phyloP scores from a whole-genome alignment of 2,329 filamentous ascomycete genomes.

The Periconia sp. region DNA sequence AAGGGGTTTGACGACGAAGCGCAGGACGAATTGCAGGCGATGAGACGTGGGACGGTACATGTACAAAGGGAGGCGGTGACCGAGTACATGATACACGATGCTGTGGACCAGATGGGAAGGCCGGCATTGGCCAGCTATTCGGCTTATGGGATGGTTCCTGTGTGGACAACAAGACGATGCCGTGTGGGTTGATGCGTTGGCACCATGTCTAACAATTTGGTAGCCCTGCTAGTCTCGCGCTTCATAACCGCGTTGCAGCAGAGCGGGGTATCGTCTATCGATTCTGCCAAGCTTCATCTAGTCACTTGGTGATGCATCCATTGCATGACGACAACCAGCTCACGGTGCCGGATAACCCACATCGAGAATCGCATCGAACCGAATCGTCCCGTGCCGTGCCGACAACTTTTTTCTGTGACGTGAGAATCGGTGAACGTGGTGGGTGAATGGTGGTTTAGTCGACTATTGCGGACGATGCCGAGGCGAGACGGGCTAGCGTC shows the following conservation, averaged over 20 bases:
- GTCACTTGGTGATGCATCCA: neutral
- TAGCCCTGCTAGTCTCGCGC: neutral
- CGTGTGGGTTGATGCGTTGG: conserved; percentile 35
- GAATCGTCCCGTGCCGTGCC: too few species aligned
- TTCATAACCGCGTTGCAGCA: neutral
- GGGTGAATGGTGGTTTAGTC: too few species aligned
- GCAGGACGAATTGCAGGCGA: conserved; percentile 20
- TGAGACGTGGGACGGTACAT: conserved; percentile 15
- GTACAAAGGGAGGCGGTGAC: conserved; percentile 36
- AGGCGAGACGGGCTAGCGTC: too few species aligned
- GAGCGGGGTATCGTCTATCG: conserved; percentile 7
- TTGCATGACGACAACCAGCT: too few species aligned
- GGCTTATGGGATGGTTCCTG: conserved; percentile 32
- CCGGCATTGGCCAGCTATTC: conserved; percentile 35
- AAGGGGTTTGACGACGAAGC: conserved; percentile 22
- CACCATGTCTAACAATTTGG: conserved; percentile 12
- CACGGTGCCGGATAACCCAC: too few species aligned
- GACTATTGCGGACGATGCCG: too few species aligned
- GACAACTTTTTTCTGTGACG: too few species aligned
- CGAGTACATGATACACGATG: conserved; percentile 41
- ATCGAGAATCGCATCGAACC: too few species aligned
- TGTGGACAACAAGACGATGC: conserved; percentile 35
- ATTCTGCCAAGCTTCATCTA: conserved; percentile 8
- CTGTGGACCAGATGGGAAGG: conserved; percentile 23
- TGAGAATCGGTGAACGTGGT: too few species aligned